Conservation (phyloP, 495 filamentous ascomycete genomes). For the Talaromyces trachyspermus region DNA sequence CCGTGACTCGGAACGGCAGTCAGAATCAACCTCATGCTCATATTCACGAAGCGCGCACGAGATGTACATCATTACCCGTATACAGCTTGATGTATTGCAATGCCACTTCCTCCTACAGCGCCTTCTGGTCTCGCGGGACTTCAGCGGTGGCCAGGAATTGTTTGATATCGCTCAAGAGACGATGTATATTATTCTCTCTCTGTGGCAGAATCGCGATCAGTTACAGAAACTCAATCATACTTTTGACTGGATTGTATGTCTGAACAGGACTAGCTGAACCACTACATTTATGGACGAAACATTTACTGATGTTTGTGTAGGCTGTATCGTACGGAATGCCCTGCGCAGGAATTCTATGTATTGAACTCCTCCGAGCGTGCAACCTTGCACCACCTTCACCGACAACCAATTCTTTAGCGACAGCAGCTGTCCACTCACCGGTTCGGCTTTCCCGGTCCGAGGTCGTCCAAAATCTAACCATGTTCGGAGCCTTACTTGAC, state of each 20-base stretch:
- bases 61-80: neutral
- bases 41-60: neutral
- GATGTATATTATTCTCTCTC: neutral
- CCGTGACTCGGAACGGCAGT: neutral
- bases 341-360: neutral
- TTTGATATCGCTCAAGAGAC: conserved; percentile 1
- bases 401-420: neutral
- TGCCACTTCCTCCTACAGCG: neutral
- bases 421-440: neutral
- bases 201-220: neutral
- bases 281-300: neutral
- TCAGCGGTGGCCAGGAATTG: neutral
- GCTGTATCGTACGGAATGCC: neutral
- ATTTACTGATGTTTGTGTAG: neutral
- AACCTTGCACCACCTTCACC: neutral
- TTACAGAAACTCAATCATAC: neutral
- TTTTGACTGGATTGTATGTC: neutral
- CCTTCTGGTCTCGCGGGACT: neutral
- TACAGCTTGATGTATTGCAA: conserved; percentile 3
- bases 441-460: neutral
- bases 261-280: too few relatives aligned
- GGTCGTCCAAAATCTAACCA: conserved; percentile 1
- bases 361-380: neutral
- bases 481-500: neutral
- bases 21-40: neutral